Evolutionary conservation across 2,329 filamentous ascomycete species (phyloP), one percentile per base, ranked within the genome.

Genomic region (Dactylonectria estremocensis): DNA sequence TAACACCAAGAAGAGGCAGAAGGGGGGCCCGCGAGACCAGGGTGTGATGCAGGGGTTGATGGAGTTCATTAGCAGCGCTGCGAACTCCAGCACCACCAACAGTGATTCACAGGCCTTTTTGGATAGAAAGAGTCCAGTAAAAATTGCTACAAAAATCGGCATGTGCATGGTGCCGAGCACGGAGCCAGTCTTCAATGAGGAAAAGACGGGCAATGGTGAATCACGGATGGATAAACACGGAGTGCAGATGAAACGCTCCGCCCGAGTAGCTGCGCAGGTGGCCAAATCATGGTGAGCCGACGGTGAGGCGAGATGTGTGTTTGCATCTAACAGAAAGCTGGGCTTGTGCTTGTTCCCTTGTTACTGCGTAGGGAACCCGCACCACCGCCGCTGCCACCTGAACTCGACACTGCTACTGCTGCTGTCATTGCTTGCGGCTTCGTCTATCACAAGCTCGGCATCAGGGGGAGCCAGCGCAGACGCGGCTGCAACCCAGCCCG

Each of bases 1-100:
- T 54, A 60, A 49, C 59, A 52, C 56, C 57, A 28, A 49, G 56
- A 43, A 59, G 46, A 66, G 58, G 53, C 24, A 49, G 50, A 65
- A 65, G 63, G 52, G 56, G 56, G 59, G 40, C 55, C 24, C 24
- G 31, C 58, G 40, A 60, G 67, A 68, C 73, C 66, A 61, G 73
- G 73, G 55, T 74, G 16, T 45, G n/a, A 75, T 70, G 73, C 73
- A 75, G 73, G 73, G 73, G 73, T 62, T 65, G 20, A 56, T 67
- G 67, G 69, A 53, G 62, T 72, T 66, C 58, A 71, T 72, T 67
- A 72, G 33, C 35, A 58, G 45, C 43, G 54, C 49, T 49, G 31
- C 56, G 49, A 70, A 72, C 68, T 55, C 69, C 45, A 64, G 48
- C 53, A 57, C 37, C 59, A 16, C 45, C 45, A 46, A 46, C 45